Evolutionary conservation across 83 land plant species (phyloP).

Genomic region (Picea engelmannii): DNA sequence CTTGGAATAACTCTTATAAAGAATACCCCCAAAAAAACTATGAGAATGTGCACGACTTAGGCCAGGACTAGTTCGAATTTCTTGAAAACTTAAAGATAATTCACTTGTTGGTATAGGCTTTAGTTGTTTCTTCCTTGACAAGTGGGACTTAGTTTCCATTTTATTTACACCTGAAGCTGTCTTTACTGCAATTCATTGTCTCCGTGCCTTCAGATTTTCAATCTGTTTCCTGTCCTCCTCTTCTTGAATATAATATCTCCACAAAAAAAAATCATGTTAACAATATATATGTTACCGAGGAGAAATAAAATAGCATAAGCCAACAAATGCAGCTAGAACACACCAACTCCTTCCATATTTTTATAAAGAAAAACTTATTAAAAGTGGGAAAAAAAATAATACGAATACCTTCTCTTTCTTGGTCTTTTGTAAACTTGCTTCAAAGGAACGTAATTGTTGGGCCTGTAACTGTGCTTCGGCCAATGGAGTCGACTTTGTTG

Average conservation of each 20-base stretch:
- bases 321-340: neutral
- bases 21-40: too few species aligned
- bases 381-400: neutral
- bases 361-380: neutral
- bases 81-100: too few species aligned
- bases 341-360: neutral
- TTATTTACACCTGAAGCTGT: neutral
- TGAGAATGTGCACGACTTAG: neutral
- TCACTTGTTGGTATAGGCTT: too few species aligned
- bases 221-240: conserved; percentile 9
- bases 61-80: too few species aligned
- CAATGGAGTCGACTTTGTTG: too few species aligned
- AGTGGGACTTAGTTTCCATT: too few species aligned
- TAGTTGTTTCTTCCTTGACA: too few species aligned
- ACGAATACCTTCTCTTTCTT: too few species aligned
- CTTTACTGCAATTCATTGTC: neutral
- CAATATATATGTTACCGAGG: neutral
- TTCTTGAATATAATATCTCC: neutral
- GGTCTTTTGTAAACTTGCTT: too few species aligned
- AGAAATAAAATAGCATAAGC: neutral
- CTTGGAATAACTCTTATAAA: too few species aligned
- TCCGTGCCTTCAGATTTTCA: neutral
- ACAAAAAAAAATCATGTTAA: neutral
- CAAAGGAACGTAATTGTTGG: too few species aligned
- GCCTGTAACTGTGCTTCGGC: too few species aligned